phyloP scores from a whole-genome alignment of 495 filamentous ascomycete species.

The Penicillium diatomitis region DNA sequence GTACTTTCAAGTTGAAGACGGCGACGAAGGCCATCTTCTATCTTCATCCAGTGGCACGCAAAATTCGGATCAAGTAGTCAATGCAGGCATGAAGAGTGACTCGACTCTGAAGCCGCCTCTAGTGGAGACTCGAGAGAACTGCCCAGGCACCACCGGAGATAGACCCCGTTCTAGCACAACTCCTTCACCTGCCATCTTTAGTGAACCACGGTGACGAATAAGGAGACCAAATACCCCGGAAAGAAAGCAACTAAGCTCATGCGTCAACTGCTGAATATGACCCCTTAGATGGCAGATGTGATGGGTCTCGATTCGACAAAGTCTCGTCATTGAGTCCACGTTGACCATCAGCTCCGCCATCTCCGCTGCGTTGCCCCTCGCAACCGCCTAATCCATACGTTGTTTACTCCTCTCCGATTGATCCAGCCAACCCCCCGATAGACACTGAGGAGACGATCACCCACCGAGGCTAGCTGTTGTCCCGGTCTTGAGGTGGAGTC shows the following conservation, averaged over 20 bases:
- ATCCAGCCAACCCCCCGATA: constrained; percentile 20
- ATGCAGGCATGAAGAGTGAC: too few relatives aligned
- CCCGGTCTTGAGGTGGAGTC: constrained; percentile 14
- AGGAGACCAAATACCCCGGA: background rate
- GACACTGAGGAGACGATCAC: constrained; percentile 12
- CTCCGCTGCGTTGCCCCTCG: constrained; percentile 27
- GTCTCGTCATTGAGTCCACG: constrained; percentile 6
- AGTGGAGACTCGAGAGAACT: too few relatives aligned
- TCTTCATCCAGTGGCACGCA: too few relatives aligned
- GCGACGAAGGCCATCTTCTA: too few relatives aligned
- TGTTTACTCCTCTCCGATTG: constrained; percentile 28
- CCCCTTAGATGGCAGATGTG: constrained; percentile 2
- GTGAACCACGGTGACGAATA: too few relatives aligned
- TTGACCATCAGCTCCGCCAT: constrained; percentile 14
- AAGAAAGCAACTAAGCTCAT: background rate
- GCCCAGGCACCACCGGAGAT: too few relatives aligned
- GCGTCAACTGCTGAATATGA: background rate
- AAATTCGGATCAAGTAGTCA: too few relatives aligned
- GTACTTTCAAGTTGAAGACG: too few relatives aligned
- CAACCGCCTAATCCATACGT: constrained; percentile 26
- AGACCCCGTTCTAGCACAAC: too few relatives aligned
- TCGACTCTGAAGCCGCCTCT: too few relatives aligned
- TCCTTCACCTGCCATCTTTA: too few relatives aligned
- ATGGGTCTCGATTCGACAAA: background rate
- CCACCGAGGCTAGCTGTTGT: constrained; percentile 17